These are phyloP conservation scores for Zygosaccharomyces kombuchaensis DNA, from an alignment of 805 yeast genomes.

Conservation along the genomic window DNA sequence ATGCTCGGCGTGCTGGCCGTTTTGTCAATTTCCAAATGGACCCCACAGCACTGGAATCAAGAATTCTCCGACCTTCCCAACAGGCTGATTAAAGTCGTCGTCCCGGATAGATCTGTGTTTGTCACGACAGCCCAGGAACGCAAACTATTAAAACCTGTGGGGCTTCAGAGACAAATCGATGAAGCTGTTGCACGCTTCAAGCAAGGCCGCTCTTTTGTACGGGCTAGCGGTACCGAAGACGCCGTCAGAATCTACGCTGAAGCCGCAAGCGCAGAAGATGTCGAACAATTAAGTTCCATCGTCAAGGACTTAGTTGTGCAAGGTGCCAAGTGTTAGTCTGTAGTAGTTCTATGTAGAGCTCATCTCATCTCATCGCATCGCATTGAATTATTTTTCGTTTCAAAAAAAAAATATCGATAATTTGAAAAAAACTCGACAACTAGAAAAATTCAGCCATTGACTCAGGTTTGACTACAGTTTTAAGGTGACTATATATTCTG, in stretches of 20 bases:
- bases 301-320: constrained; percentile 38
- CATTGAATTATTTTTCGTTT: background rate
- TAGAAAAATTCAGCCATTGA: background rate
- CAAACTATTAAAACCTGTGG: constrained; percentile 66
- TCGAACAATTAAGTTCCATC: constrained; percentile 42
- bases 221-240: constrained; percentile 97
- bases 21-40: constrained; percentile 48
- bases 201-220: constrained; percentile 80
- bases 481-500: background rate
- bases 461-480: background rate
- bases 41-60: constrained; percentile 68
- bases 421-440: background rate
- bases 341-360: background rate
- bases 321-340: background rate
- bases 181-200: constrained; percentile 49
- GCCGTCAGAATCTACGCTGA: constrained; percentile 96
- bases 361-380: background rate
- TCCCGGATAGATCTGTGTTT: constrained; percentile 73
- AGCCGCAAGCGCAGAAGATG: constrained; percentile 52
- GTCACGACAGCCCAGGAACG: constrained; percentile 90
- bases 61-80: constrained; percentile 86
- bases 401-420: background rate
- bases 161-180: constrained; percentile 73
- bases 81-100: constrained; percentile 72
- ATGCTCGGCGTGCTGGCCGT: constrained; percentile 71